Conservation (phyloP, 352 stramenopile species). For the Globisporangium rhizosaccharum region DNA sequence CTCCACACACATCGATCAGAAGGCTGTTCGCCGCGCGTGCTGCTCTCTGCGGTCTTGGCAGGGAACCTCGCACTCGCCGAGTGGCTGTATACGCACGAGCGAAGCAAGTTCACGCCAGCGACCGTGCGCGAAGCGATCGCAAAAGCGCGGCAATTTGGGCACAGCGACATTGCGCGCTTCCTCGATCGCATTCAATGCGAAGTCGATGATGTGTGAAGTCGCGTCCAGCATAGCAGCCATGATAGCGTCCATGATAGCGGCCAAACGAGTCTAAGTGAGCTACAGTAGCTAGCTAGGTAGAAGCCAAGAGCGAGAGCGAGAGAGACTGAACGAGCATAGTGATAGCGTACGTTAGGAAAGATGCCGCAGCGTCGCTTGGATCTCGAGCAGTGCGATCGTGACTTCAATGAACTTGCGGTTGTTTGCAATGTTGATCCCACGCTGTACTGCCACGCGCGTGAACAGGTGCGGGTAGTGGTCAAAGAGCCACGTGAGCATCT, state of each 20-base stretch:
- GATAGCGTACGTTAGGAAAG: background rate
- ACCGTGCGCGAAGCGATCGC: conserved; percentile 6
- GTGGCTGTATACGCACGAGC: conserved; percentile 5
- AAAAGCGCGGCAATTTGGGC: conserved; percentile 8
- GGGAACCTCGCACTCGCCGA: conserved; percentile 8
- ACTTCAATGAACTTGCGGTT: conserved; percentile 17
- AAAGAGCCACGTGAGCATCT: conserved; percentile 19
- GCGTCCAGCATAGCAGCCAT: no score
- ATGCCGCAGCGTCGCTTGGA: conserved; percentile 2
- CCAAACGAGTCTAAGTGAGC: no score
- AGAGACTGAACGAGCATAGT: no score
- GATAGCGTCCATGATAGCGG: no score
- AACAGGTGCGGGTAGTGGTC: conserved; percentile 15
- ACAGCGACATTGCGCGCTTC: conserved; percentile 4
- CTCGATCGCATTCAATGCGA: background rate
- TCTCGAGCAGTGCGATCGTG: conserved; percentile 10
- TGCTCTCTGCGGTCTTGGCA: conserved; percentile 5
- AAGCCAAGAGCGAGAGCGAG: no score
- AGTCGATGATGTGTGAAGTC: background rate
- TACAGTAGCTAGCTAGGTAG: no score
- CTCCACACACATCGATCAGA: conserved; percentile 7
- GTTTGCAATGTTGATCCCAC: conserved; percentile 16
- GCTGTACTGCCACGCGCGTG: conserved; percentile 7
- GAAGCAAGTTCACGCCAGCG: conserved; percentile 6
- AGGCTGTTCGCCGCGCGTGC: conserved; percentile 9